A percentile compares a stretch with the other conserved stretches of the same genome.
phyloP scores from a whole-genome alignment of 768 basidiomycete species.

The Gloeophyllum trabeum region DNA sequence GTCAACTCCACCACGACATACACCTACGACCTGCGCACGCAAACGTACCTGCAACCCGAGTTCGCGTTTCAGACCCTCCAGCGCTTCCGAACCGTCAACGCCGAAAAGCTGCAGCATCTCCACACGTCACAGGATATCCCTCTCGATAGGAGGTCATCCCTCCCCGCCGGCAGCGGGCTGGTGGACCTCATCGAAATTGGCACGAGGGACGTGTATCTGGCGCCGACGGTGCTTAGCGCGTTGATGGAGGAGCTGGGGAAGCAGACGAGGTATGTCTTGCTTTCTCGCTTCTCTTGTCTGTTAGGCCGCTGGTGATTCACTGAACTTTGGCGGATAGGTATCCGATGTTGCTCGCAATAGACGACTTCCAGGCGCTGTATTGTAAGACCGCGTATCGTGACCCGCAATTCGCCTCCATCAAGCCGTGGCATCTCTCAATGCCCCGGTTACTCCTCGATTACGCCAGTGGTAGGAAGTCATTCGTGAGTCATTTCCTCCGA shows the following conservation, averaged over 20 bases:
- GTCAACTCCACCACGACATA: slow-evolving; percentile 71
- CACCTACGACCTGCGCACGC: slow-evolving; percentile 63
- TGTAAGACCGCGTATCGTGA: slow-evolving; percentile 53
- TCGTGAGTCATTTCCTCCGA: slow-evolving; percentile 35
- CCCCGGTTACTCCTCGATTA: slow-evolving; percentile 74
- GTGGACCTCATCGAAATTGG: slow-evolving; percentile 48
- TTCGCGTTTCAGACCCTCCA: slow-evolving; percentile 55
- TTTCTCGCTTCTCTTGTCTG: neutral
- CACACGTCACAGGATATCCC: slow-evolving; percentile 27
- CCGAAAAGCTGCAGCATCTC: slow-evolving; percentile 27
- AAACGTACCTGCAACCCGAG: slow-evolving; percentile 64
- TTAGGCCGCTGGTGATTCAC: neutral
- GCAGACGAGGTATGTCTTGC: slow-evolving; percentile 46
- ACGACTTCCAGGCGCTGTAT: slow-evolving; percentile 82
- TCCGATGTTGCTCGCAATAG: slow-evolving; percentile 77
- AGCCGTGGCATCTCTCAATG: slow-evolving; percentile 68
- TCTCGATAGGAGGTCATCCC: slow-evolving; percentile 32
- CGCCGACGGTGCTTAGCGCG: slow-evolving; percentile 45
- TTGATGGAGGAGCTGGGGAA: slow-evolving; percentile 49
- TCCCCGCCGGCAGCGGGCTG: slow-evolving; percentile 39
- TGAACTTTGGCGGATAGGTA: slow-evolving; percentile 26
- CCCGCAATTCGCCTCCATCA: slow-evolving; percentile 56
- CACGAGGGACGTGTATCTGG: slow-evolving; percentile 34
- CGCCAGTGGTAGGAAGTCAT: slow-evolving; percentile 52
- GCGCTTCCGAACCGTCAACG: slow-evolving; percentile 52